Evolutionary conservation across 192 early-diverging fungal genomes (phyloP).

Genomic region (Gryganskiella cystojenkinii): DNA sequence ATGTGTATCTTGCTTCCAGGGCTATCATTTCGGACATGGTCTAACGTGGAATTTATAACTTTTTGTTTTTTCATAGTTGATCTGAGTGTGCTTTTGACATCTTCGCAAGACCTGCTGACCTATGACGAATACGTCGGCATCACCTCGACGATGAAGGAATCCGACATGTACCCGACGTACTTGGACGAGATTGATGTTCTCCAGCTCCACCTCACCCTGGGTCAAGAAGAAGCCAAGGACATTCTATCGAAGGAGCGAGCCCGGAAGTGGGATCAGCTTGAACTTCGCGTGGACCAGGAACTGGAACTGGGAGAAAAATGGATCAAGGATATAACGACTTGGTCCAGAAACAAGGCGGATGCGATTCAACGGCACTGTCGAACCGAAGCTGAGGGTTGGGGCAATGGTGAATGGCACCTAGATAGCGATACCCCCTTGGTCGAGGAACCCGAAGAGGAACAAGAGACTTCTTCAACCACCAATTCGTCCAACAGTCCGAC

Average conservation of each 20-base stretch:
- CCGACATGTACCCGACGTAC: conserved; percentile 17
- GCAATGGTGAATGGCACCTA: conserved; percentile 1
- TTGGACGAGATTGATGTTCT: conserved; percentile 33
- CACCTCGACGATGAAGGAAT: conserved; percentile 17
- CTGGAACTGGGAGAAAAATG: conserved; percentile 31
- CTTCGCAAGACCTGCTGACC: conserved; percentile 22
- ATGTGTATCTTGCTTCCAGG: background rate
- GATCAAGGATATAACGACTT: conserved; percentile 27
- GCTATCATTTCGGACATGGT: background rate
- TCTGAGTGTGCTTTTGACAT: conserved; percentile 26
- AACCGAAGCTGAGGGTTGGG: background rate
- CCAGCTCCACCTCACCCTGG: conserved; percentile 26
- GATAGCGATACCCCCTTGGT: conserved; percentile 1
- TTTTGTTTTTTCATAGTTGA: conserved; percentile 28
- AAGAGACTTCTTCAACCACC: background rate
- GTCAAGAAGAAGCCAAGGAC: conserved; percentile 15
- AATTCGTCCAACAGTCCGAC: no score
- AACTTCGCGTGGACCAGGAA: conserved; percentile 27
- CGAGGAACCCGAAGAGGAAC: conserved; percentile 23
- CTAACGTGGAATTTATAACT: background rate
- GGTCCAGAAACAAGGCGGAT: conserved; percentile 14
- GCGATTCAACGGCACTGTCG: conserved; percentile 25
- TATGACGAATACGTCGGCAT: conserved; percentile 45
- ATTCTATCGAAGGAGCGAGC: conserved; percentile 19
- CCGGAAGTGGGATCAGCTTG: conserved; percentile 39